These are phyloP conservation scores for Mycena floridula DNA, from an alignment of 768 basidiomycete species.

Conservation along the genomic window DNA sequence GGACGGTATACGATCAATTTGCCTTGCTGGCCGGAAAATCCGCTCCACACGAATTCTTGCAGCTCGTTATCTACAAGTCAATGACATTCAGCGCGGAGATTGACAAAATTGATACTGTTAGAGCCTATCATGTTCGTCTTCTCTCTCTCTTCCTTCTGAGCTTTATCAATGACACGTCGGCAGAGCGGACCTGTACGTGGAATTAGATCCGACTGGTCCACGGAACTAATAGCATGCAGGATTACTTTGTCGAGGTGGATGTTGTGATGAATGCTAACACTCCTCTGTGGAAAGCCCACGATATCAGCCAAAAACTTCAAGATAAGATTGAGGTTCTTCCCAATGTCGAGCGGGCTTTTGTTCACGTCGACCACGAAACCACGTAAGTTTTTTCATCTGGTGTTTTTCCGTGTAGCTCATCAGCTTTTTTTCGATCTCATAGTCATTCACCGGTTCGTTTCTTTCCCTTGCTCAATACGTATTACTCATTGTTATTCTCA, in stretches of 20 bases:
- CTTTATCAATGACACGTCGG: neutral
- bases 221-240: conserved; percentile 29
- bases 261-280: conserved; percentile 88
- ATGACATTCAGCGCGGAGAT: conserved; percentile 87
- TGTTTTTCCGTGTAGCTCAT: conserved; percentile 43
- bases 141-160: neutral
- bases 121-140: conserved; percentile 74
- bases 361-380: conserved; percentile 92
- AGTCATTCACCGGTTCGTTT: neutral
- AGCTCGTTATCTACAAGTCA: conserved; percentile 89
- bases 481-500: too few species aligned
- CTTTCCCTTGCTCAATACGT: too few species aligned
- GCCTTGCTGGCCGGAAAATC: conserved; percentile 86
- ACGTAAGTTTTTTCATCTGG: too few species aligned
- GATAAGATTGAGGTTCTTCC: conserved; percentile 87
- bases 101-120: conserved; percentile 81
- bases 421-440: neutral
- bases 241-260: conserved; percentile 94
- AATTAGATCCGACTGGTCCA: neutral
- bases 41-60: conserved; percentile 85
- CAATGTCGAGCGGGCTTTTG: conserved; percentile 89
- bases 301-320: conserved; percentile 76
- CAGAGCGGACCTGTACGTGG: conserved; percentile 68
- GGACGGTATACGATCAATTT: conserved; percentile 77
- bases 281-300: conserved; percentile 85